A percentile compares a stretch with the other conserved stretches of the same genome.
Conservation (phyloP, 2,329 filamentous ascomycete species). For the Penicillium sumatraense region DNA sequence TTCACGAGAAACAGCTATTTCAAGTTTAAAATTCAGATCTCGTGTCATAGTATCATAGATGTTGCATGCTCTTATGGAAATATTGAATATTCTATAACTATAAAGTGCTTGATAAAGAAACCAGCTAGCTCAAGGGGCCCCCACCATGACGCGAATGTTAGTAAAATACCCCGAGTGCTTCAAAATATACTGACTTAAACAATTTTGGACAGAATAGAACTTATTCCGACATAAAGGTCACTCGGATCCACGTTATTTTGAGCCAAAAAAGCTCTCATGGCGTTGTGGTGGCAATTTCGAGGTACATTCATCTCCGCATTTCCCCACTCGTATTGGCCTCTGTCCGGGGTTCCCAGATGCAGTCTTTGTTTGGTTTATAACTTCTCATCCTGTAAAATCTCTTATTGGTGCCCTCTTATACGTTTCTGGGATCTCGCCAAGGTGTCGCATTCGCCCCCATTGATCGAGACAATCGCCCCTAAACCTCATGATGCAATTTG, state of each 20-base stretch:
- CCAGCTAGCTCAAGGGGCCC: not conserved
- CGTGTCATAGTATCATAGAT: not conserved
- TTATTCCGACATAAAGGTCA: no score
- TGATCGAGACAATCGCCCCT: not conserved
- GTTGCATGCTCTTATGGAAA: no score
- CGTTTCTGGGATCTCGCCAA: not conserved
- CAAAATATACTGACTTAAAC: no score
- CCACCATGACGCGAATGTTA: not conserved
- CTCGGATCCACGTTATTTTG: not conserved
- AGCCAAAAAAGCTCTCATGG: not conserved
- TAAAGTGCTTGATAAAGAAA: not conserved
- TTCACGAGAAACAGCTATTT: no score
- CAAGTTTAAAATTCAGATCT: no score
- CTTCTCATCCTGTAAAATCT: not conserved
- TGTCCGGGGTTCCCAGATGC: not conserved
- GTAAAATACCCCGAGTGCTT: not conserved
- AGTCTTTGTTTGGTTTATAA: no score
- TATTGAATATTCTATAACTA: not conserved
- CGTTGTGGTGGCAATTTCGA: not conserved
- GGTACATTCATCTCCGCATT: not conserved
- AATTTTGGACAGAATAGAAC: no score
- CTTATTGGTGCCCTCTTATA: not conserved
- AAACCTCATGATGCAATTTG: not conserved
- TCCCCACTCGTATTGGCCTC: not conserved
- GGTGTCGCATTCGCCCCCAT: not conserved